These are phyloP conservation scores for Pseudopyrenochaeta lycopersici DNA, from an alignment of 2,329 filamentous ascomycete genomes.

Conservation along the genomic window DNA sequence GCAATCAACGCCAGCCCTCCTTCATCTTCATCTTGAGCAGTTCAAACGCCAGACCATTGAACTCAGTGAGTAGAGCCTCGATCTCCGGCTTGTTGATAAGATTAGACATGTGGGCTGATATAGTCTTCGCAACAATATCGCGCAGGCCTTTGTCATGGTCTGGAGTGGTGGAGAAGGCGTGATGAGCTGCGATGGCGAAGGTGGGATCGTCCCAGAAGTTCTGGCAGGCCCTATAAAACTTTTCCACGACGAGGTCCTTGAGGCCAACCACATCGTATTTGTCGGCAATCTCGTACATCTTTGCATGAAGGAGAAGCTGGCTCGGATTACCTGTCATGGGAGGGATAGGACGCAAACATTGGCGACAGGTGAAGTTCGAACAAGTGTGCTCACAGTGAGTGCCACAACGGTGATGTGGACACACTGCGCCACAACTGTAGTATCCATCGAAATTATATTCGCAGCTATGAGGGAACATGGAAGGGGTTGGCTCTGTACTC, in stretches of 20 bases:
- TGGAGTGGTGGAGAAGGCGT: slow-evolving; percentile 33
- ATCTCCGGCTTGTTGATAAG: slow-evolving; percentile 14
- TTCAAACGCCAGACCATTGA: slow-evolving; percentile 7
- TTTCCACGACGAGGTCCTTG: slow-evolving; percentile 12
- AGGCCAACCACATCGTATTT: slow-evolving; percentile 15
- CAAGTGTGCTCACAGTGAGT: too few relatives aligned
- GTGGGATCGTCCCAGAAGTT: slow-evolving; percentile 25
- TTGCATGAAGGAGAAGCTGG: slow-evolving; percentile 5
- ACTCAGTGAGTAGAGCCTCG: slow-evolving; percentile 9
- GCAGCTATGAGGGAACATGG: too few relatives aligned
- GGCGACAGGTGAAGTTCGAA: too few relatives aligned
- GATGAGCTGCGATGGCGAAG: slow-evolving; percentile 34
- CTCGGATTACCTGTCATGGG: background rate
- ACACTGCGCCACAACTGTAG: too few relatives aligned
- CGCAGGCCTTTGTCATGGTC: slow-evolving; percentile 41
- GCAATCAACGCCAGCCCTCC: background rate
- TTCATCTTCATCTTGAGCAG: slow-evolving; percentile 4
- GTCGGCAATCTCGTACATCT: slow-evolving; percentile 23
- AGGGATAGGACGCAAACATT: too few relatives aligned
- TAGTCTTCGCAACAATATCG: slow-evolving; percentile 33
- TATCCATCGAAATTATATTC: too few relatives aligned
- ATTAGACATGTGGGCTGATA: slow-evolving; percentile 26
- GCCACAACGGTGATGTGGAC: too few relatives aligned
- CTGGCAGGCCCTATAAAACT: slow-evolving; percentile 12
- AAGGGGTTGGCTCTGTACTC: too few relatives aligned